Conservation (phyloP, 2,329 filamentous ascomycete genomes). For the Domatiomyces catenatus region DNA sequence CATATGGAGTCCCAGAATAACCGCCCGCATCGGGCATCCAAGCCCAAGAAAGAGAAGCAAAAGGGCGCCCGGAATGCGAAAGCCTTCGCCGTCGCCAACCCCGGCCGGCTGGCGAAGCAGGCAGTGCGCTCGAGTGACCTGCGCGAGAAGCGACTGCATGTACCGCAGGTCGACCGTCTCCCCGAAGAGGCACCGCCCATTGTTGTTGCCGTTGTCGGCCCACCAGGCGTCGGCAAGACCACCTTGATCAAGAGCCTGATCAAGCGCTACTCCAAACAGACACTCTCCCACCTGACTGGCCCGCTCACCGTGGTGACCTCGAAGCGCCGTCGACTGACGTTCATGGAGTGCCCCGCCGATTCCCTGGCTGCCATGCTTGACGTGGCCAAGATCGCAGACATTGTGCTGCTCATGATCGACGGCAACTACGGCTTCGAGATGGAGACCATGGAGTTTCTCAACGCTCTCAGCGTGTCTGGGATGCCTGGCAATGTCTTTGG, state of each 20-base stretch:
- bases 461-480: constrained; percentile 78
- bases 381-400: constrained; percentile 90
- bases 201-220: constrained; percentile 85
- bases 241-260: constrained; percentile 90
- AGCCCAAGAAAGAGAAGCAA: constrained; percentile 69
- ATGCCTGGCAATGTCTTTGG: constrained; percentile 99
- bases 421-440: constrained; percentile 98
- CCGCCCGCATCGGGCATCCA: constrained; percentile 68
- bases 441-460: constrained; percentile 99
- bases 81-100: constrained; percentile 71
- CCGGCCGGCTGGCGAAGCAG: constrained; percentile 63
- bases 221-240: constrained; percentile 89
- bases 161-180: constrained; percentile 86
- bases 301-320: constrained; percentile 93
- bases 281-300: constrained; percentile 72
- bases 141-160: constrained; percentile 85
- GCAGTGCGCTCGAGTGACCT: constrained; percentile 41
- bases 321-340: constrained; percentile 86
- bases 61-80: constrained; percentile 68
- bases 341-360: constrained; percentile 88
- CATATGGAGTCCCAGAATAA: constrained; percentile 69
- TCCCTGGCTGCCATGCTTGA: constrained; percentile 94
- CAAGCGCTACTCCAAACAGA: constrained; percentile 89
- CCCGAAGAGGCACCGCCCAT: constrained; percentile 90
- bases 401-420: constrained; percentile 94